Conservation (phyloP, 208 protist genomes). For the Balamuthia mandrillaris region DNA sequence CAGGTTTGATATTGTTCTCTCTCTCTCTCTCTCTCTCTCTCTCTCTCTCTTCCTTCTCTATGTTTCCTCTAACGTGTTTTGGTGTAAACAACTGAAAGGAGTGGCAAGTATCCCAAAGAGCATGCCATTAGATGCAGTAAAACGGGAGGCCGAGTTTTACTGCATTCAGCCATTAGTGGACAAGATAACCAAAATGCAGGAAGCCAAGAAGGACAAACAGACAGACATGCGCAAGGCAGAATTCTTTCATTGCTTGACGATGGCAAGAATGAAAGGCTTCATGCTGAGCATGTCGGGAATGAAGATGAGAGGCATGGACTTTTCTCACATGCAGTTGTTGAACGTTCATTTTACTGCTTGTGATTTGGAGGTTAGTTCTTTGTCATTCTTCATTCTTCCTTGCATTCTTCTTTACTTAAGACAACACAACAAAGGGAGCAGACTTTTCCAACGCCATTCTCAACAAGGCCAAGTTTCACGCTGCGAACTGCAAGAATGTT, state of each 20-base stretch:
- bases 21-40: not conserved
- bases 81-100: not conserved
- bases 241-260: constrained; percentile 32
- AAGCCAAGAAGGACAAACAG: not conserved
- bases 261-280: constrained; percentile 21
- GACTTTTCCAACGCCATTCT: constrained; percentile 23
- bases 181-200: not conserved
- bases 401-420: not conserved
- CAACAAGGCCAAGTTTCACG: constrained; percentile 33
- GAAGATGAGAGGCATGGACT: constrained; percentile 31
- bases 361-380: not conserved
- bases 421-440: not conserved
- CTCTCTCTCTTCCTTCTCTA: not conserved
- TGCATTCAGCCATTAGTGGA: constrained; percentile 20
- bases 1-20: not conserved
- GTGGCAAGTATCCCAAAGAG: not conserved
- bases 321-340: constrained; percentile 28
- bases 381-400: not conserved
- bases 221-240: constrained; percentile 29
- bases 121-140: constrained; percentile 20
- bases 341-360: constrained; percentile 20
- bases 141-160: constrained; percentile 8
- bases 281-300: constrained; percentile 27
- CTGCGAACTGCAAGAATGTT: constrained; percentile 8
- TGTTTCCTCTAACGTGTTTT: not conserved